Base-by-base conservation (phyloP, 2,329 filamentous ascomycete genomes). In the Ascocoryne sarcoides region DNA sequence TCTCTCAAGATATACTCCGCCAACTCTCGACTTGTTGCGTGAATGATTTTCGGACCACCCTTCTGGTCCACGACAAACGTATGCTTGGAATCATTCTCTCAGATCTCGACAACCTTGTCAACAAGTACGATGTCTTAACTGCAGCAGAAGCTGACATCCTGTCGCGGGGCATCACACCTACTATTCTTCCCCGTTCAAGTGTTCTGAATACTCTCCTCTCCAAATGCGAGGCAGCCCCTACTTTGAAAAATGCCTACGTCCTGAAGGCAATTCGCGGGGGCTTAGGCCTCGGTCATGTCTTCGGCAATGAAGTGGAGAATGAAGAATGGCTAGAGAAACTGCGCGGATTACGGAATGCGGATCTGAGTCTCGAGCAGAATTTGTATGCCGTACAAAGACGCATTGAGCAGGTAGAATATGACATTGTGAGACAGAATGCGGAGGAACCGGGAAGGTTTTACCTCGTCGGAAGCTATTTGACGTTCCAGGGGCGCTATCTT, bases 41-140 rank as follows among this genome's bases (percentile, higher is more conserved):
- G 16, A 61, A 62, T 32, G 58, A 62, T 28, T 49, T 62, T 36
- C 53, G 59, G n/a, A 53, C 49, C 5, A 47, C 58, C 1, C 42
- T 57, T 5, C 47, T 62, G 2, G 50, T 53, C 2, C 59, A 61
- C 28, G 60, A 62, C 29, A 62, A 47, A 44, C 26, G 60, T 21
- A 57, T 62, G 48, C 45, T 62, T 3, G 55, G 61, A 4, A 46
- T 65, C 23, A 46, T 62, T 18, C 39, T 52, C n/a, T 44, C 62
- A 38, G 42, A 58, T 10, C 30, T 48, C 10, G 19, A 50, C 21
- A 56, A 46, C 8, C 26, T 62, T 5, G 48, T 56, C 12, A 12
- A 26, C 12, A 12, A 26, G 12, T 12, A 26, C 12, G 12, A 26
- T 26, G 23, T 26, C 12, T 26, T 26, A 12, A 26, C 23, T 26